These are phyloP conservation scores for Pulveroboletus frians DNA, from an alignment of 768 basidiomycete species.

Conservation along the genomic window DNA sequence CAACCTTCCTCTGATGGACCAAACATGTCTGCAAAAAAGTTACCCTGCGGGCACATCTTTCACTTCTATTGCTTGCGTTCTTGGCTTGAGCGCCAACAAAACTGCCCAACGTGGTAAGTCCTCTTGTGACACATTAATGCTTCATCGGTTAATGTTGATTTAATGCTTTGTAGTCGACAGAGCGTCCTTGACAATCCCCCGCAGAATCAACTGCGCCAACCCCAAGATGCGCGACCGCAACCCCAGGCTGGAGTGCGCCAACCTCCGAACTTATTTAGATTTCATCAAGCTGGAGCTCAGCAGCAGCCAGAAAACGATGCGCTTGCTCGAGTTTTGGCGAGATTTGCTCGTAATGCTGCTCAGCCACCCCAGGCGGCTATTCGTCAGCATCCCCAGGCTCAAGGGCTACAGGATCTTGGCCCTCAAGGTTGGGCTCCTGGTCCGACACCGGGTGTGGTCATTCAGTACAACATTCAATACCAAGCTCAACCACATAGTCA, in stretches of 20 bases:
- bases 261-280: slow-evolving; percentile 27
- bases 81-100: slow-evolving; percentile 98
- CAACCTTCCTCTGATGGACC: slow-evolving; percentile 53
- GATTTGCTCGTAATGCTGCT: slow-evolving; percentile 51
- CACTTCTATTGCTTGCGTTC: slow-evolving; percentile 96
- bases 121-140: slow-evolving; percentile 3
- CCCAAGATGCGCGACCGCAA: slow-evolving; percentile 21
- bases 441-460: slow-evolving; percentile 44
- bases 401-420: slow-evolving; percentile 29
- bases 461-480: slow-evolving; percentile 63
- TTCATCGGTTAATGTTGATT: slow-evolving; percentile 3
- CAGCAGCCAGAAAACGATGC: slow-evolving; percentile 37
- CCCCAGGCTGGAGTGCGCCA: slow-evolving; percentile 30
- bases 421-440: slow-evolving; percentile 34
- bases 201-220: slow-evolving; percentile 31
- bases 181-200: slow-evolving; percentile 59
- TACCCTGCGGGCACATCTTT: slow-evolving; percentile 96
- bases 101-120: slow-evolving; percentile 93
- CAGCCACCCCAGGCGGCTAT: slow-evolving; percentile 36
- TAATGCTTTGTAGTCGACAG: slow-evolving; percentile 49
- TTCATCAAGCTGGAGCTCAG: slow-evolving; percentile 28
- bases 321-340: slow-evolving; percentile 36
- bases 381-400: slow-evolving; percentile 28
- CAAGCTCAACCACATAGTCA: slow-evolving; percentile 37
- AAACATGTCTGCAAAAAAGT: slow-evolving; percentile 93